Evolutionary conservation across 306 rosid species (phyloP).

Genomic region (Quercus ilex): DNA sequence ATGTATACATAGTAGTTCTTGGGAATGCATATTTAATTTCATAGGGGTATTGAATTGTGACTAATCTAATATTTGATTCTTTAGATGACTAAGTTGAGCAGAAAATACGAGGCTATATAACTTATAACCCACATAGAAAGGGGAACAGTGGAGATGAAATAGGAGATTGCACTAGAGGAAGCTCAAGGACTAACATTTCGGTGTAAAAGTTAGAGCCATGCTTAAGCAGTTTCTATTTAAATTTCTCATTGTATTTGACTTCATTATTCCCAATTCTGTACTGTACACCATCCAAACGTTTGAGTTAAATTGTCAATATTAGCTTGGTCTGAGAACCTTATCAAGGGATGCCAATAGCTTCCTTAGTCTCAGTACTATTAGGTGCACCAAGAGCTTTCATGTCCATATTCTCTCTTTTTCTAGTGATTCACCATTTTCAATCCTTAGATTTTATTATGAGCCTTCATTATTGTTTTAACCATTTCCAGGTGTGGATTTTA

Average conservation of each 20-base stretch:
- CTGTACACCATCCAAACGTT: neutral
- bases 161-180: neutral
- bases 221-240: neutral
- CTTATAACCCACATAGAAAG: no score
- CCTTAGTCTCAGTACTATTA: no score
- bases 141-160: no score
- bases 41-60: no score
- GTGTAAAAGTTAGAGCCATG: neutral
- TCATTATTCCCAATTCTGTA: neutral
- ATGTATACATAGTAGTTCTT: neutral
- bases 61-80: no score
- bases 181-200: neutral
- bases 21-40: neutral
- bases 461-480: constrained; percentile 19
- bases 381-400: no score
- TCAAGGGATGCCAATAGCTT: no score
- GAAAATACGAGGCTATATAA: no score
- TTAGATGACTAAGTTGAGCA: no score
- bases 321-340: neutral
- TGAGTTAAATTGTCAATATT: neutral
- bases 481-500: constrained; percentile 88
- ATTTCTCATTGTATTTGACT: neutral
- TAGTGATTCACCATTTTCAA: neutral
- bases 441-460: neutral
- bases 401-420: no score